These are phyloP conservation scores for Coniophora puteana DNA, from an alignment of 1,284 basidiomycete genomes.

Conservation along the genomic window DNA sequence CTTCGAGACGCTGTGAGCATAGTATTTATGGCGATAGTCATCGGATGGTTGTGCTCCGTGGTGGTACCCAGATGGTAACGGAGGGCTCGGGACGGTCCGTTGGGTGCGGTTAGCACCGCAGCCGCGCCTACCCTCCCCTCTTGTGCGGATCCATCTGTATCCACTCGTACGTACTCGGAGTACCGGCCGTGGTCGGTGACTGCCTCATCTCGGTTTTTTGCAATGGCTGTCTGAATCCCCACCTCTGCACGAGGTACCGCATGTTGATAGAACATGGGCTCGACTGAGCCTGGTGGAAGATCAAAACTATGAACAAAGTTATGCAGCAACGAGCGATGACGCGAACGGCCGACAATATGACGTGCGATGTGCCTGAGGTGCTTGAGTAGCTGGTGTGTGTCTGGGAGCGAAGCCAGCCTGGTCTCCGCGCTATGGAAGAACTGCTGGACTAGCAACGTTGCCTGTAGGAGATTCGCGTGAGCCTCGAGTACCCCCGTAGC, in stretches of 20 bases:
- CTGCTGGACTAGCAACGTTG: conserved; percentile 10
- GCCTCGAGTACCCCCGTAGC: conserved; percentile 16
- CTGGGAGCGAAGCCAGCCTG: conserved; percentile 7
- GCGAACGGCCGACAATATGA: not conserved
- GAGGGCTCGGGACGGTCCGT: not conserved
- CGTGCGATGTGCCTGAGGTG: not conserved
- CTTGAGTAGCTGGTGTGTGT: conserved; percentile 7
- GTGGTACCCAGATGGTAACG: conserved; percentile 8
- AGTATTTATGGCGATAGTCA: too few relatives aligned
- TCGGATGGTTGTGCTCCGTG: conserved; percentile 14
- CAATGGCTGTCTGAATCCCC: conserved; percentile 2
- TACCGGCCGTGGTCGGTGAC: conserved; percentile 1
- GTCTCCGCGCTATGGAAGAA: conserved; percentile 8
- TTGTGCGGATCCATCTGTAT: conserved; percentile 15
- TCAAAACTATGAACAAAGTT: conserved; percentile 3
- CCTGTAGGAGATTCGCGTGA: conserved; percentile 18
- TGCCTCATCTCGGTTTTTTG: conserved; percentile 5
- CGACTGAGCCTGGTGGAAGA: conserved; percentile 1
- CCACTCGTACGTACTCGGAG: conserved; percentile 6
- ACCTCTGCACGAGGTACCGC: conserved; percentile 1
- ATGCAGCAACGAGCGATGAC: conserved; percentile 10
- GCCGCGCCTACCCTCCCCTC: conserved; percentile 14
- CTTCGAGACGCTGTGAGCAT: too few relatives aligned
- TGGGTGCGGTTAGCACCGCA: conserved; percentile 7
- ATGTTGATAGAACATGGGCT: conserved; percentile 8